Evolutionary conservation across 2,329 filamentous ascomycete genomes (phyloP).

Genomic region (Fusarium nodosum): DNA sequence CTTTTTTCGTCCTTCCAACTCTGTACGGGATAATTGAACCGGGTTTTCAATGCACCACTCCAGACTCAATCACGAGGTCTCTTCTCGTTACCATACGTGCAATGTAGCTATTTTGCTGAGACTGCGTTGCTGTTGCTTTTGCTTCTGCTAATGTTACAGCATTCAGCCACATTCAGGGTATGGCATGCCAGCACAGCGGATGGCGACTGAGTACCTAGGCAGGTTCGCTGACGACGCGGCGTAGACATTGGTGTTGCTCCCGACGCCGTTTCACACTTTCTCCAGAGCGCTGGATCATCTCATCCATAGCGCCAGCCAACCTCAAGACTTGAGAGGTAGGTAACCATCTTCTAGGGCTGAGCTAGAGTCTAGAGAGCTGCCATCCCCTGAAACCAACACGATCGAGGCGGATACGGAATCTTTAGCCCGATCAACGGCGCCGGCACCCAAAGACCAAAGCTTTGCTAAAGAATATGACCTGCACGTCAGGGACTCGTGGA

Average conservation of each 20-base stretch:
- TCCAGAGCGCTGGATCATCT: slow-evolving; percentile 41
- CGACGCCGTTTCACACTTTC: slow-evolving; percentile 40
- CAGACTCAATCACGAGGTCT: slow-evolving; percentile 27
- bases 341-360: slow-evolving; percentile 50
- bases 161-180: slow-evolving; percentile 33
- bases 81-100: slow-evolving; percentile 4
- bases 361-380: slow-evolving; percentile 31
- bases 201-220: not conserved
- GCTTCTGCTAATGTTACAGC: slow-evolving; percentile 10
- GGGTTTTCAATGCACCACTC: slow-evolving; percentile 20
- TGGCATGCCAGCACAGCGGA: slow-evolving; percentile 12
- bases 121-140: not conserved
- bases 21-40: not conserved
- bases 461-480: slow-evolving; percentile 42
- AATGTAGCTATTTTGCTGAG: not conserved
- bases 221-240: slow-evolving; percentile 26
- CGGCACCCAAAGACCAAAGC: slow-evolving; percentile 29
- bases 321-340: slow-evolving; percentile 23
- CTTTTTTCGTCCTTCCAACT: slow-evolving; percentile 16
- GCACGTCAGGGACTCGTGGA: slow-evolving; percentile 48
- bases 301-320: slow-evolving; percentile 42
- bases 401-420: slow-evolving; percentile 39
- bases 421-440: slow-evolving; percentile 44
- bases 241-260: slow-evolving; percentile 28
- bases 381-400: slow-evolving; percentile 41